phyloP scores from a whole-genome alignment of 768 basidiomycete species.

The Suillus sp. region DNA sequence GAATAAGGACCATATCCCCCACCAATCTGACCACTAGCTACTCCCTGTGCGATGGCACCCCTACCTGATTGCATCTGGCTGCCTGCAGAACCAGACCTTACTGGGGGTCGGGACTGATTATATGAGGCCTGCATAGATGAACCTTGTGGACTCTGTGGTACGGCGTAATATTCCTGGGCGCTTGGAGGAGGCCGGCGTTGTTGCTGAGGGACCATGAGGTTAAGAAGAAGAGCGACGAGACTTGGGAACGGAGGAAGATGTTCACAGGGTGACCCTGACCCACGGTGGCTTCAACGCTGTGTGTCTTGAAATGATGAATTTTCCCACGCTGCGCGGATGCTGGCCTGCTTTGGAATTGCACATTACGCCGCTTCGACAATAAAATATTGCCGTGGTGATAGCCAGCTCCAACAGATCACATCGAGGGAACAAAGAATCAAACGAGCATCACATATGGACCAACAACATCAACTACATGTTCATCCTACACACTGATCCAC shows the following conservation, averaged over 20 bases:
- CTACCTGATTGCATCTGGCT: conserved; percentile 41
- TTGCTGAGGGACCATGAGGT: conserved; percentile 33
- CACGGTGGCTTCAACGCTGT: conserved; percentile 21
- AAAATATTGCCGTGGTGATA: neutral
- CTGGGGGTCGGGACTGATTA: conserved; percentile 26
- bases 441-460: conserved; percentile 1
- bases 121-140: conserved; percentile 31
- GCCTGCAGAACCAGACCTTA: conserved; percentile 30
- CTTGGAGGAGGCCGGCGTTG: conserved; percentile 47
- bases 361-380: neutral
- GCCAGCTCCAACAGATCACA: neutral
- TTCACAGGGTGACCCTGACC: conserved; percentile 15
- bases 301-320: conserved; percentile 17
- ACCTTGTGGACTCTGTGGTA: conserved; percentile 62
- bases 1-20: conserved; percentile 85
- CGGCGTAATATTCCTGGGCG: conserved; percentile 62
- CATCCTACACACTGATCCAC: conserved; percentile 66
- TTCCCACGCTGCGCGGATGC: conserved; percentile 18
- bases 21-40: conserved; percentile 80
- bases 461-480: conserved; percentile 37
- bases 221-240: conserved; percentile 13
- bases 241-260: conserved; percentile 15
- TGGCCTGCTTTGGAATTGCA: neutral
- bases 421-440: neutral
- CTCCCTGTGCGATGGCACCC: conserved; percentile 68